Percentiles rank a stretch among this genome's conserved stretches.
Evolutionary conservation across 225 moss, liverwort and hornwort species (phyloP).

Genomic region (Ulota crispa): DNA sequence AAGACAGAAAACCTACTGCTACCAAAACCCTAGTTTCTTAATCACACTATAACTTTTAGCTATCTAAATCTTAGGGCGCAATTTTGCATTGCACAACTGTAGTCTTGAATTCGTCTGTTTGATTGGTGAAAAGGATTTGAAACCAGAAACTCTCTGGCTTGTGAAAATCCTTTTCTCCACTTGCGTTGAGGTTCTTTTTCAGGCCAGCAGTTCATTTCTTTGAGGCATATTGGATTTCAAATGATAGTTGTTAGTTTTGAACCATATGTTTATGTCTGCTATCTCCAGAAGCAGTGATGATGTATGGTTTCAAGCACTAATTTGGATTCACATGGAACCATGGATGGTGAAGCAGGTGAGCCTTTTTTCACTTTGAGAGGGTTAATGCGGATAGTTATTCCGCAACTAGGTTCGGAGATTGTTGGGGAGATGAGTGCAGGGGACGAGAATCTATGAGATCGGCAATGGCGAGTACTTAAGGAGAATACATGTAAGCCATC

Average conservation of each 20-base stretch:
- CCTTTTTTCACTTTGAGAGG: neutral
- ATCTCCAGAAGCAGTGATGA: neutral
- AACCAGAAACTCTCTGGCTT: neutral
- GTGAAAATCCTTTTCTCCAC: neutral
- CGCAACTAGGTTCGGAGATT: neutral
- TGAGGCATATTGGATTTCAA: neutral
- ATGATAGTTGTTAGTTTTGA: neutral
- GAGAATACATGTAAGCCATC: neutral
- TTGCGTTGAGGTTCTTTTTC: neutral
- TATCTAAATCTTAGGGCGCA: neutral
- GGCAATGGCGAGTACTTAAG: conserved; percentile 1
- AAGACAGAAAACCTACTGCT: conserved; percentile 36
- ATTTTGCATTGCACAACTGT: neutral
- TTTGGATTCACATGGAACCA: neutral
- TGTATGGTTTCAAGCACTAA: neutral
- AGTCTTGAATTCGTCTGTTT: neutral
- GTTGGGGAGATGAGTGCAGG: neutral
- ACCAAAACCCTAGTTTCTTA: conserved; percentile 31
- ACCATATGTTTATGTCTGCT: neutral
- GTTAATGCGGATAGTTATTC: neutral
- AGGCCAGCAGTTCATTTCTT: neutral
- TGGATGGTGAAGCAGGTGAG: neutral
- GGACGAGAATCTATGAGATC: neutral
- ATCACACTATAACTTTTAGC: neutral
- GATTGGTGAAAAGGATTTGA: neutral